Conservation (phyloP, 129 eudicot species). For the Silybum marianum region DNA sequence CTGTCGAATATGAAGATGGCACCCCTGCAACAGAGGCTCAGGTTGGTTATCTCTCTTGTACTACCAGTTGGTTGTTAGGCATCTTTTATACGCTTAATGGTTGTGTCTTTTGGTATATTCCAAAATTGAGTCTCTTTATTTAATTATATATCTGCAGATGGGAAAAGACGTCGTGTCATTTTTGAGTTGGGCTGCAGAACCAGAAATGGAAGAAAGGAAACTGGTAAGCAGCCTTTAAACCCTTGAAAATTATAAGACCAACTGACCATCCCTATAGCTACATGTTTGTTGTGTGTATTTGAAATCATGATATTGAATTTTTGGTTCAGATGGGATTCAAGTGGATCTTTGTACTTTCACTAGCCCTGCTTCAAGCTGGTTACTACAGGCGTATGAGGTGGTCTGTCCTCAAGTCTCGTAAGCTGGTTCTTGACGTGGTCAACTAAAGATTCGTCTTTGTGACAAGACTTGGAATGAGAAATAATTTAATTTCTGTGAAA, state of each 20-base stretch:
- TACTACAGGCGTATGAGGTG: constrained; percentile 82
- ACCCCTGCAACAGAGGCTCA: constrained; percentile 94
- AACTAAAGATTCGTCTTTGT: constrained; percentile 42
- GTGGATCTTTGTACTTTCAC: constrained; percentile 81
- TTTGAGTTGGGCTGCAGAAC: constrained; percentile 95
- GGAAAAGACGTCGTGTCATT: constrained; percentile 83
- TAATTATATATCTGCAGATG: constrained; percentile 55
- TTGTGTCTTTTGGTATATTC: not conserved
- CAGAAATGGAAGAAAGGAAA: constrained; percentile 97
- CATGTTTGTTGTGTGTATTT: not conserved
- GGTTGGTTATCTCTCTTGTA: constrained; percentile 29
- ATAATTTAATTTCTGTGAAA: constrained; percentile 38
- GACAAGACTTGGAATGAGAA: constrained; percentile 31
- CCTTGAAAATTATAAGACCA: not conserved
- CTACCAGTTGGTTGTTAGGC: not conserved
- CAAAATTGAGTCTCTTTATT: not conserved
- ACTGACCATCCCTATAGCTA: not conserved
- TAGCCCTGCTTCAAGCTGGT: constrained; percentile 82
- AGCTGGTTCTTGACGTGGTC: constrained; percentile 77
- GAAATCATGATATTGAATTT: not conserved
- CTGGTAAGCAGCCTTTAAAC: constrained; percentile 42
- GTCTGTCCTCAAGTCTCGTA: constrained; percentile 81
- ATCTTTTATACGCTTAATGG: not conserved
- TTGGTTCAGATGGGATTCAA: constrained; percentile 81
- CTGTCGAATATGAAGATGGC: constrained; percentile 94